These are phyloP conservation scores for Cynanchum wilfordii DNA, from an alignment of 257 asterid species.

Conservation along the genomic window DNA sequence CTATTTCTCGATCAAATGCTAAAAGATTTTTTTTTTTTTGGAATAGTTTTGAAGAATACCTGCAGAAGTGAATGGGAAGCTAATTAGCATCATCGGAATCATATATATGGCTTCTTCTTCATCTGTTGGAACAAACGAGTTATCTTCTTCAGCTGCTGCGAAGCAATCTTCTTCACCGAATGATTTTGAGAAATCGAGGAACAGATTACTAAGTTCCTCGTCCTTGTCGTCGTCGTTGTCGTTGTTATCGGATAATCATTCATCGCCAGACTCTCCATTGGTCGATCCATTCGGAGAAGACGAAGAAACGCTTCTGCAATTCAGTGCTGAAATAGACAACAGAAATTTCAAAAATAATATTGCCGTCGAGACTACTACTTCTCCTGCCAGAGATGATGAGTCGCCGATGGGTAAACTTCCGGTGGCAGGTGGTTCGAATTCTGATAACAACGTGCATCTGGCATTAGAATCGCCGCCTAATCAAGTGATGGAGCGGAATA, in stretches of 20 bases:
- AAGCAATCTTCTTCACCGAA: conserved; percentile 11
- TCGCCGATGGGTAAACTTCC: background rate
- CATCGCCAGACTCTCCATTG: conserved; percentile 30
- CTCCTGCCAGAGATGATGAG: background rate
- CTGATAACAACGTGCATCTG: background rate
- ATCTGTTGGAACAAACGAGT: conserved; percentile 9
- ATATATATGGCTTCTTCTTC: conserved; percentile 29
- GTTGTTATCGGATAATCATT: conserved; percentile 1
- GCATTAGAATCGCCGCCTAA: conserved; percentile 30
- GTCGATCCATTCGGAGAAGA: conserved; percentile 8
- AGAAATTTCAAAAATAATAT: background rate
- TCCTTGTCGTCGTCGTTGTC: conserved; percentile 3
- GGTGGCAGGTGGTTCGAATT: background rate
- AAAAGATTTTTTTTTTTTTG: no score
- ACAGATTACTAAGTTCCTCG: conserved; percentile 6
- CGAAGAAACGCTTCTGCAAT: background rate
- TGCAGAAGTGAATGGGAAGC: conserved; percentile 16
- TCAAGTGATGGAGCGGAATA: conserved; percentile 36
- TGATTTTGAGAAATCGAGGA: conserved; percentile 5
- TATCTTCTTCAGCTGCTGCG: conserved; percentile 12
- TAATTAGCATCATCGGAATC: background rate
- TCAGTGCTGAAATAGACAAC: background rate
- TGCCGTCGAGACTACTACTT: background rate
- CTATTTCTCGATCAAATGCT: background rate
- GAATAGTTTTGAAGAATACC: no score